phyloP scores from a whole-genome alignment of 768 basidiomycete species.

The Dioszegia crocea region DNA sequence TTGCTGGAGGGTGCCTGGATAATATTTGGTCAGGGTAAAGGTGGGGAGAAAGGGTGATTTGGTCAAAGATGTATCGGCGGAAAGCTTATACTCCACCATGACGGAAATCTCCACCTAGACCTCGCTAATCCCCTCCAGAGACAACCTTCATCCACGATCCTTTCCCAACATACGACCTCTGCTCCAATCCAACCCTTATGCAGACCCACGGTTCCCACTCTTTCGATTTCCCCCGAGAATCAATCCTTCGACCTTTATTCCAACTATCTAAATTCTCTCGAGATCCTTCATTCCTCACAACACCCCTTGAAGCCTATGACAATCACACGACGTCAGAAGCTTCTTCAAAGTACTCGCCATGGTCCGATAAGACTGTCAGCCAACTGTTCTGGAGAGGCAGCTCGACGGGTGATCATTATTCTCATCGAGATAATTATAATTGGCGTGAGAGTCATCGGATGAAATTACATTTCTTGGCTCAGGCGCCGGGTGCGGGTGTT shows the following conservation, averaged over 20 bases:
- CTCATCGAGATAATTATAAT: conserved; percentile 19
- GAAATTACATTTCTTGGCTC: conserved; percentile 47
- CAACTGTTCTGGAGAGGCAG: conserved; percentile 43
- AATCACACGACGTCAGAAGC: conserved; percentile 14
- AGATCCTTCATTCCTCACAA: conserved; percentile 44
- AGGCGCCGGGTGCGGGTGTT: conserved; percentile 6
- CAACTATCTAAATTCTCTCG: conserved; percentile 44
- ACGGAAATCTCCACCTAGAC: neutral
- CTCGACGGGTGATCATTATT: conserved; percentile 39
- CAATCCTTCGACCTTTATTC: conserved; percentile 44
- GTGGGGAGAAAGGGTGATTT: neutral
- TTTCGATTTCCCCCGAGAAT: conserved; percentile 37
- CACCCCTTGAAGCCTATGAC: conserved; percentile 36
- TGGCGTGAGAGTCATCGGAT: conserved; percentile 34
- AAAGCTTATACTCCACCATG: neutral
- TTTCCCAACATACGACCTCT: conserved; percentile 36
- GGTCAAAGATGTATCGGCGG: too few species aligned
- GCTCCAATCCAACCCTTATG: conserved; percentile 34
- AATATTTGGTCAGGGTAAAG: too few species aligned
- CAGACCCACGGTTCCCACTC: conserved; percentile 41
- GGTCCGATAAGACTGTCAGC: conserved; percentile 38
- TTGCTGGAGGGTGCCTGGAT: too few species aligned
- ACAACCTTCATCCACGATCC: conserved; percentile 44
- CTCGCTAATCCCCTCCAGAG: conserved; percentile 21
- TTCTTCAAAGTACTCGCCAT: conserved; percentile 34